A percentile compares a stretch with the other conserved stretches of the same genome.
Evolutionary conservation across 73 alveolate genomes (phyloP).

Genomic region (Effrenium voratum): DNA sequence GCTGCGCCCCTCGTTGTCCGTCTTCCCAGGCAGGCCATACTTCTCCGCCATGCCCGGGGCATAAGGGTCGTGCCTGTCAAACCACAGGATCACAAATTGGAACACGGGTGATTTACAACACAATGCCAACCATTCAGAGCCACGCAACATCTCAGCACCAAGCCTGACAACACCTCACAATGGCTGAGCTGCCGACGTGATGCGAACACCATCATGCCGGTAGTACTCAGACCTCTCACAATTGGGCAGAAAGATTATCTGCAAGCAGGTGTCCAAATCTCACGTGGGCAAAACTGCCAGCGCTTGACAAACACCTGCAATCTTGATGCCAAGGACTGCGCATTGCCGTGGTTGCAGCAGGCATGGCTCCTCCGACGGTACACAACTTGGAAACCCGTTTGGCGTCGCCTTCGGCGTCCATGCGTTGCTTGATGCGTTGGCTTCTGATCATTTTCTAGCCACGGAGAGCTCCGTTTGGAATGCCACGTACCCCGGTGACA

Average conservation of each 20-base stretch:
- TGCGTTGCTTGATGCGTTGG: too few relatives aligned
- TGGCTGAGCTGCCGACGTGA: slow-evolving; percentile 3
- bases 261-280: neutral
- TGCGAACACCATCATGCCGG: slow-evolving; percentile 62
- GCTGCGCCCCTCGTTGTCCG: slow-evolving; percentile 36
- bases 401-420: too few relatives aligned
- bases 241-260: neutral
- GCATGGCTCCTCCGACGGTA: slow-evolving; percentile 26
- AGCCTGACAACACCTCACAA: neutral
- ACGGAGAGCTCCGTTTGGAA: neutral
- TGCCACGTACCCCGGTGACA: neutral
- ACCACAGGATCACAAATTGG: neutral
- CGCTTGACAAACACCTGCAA: neutral
- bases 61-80: slow-evolving; percentile 51
- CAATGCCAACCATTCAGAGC: too few relatives aligned
- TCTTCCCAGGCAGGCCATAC: slow-evolving; percentile 52
- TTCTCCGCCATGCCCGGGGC: slow-evolving; percentile 78
- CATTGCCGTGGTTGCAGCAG: slow-evolving; percentile 33
- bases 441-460: neutral
- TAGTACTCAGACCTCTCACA: slow-evolving; percentile 46
- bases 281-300: too few relatives aligned
- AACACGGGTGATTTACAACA: too few relatives aligned
- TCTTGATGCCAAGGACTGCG: neutral
- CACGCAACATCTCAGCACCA: neutral
- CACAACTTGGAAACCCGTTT: too few relatives aligned